Evolutionary conservation across 345 rosid genomes (phyloP), one percentile per base, ranked within the genome.

Genomic region (Iberis pinnata): DNA sequence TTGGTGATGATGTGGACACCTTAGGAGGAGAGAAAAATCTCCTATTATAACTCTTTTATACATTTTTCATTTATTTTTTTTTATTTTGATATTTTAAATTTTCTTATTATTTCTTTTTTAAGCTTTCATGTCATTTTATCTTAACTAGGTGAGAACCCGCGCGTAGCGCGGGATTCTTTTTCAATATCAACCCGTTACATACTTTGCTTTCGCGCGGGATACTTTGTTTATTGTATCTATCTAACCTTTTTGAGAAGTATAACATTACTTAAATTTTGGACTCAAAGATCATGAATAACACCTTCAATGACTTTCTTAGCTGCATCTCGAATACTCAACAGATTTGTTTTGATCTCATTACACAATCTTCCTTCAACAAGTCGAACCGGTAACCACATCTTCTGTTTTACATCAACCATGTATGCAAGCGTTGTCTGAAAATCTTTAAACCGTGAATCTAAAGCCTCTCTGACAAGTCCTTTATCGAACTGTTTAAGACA

Each of bases 311-410:
- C 53, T 69, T 71, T 84, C 56, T 59, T 68, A 1, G 93, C 93
- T 70, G 84, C 65, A 53, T 80, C 86, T 7, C 84, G 71, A 4
- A 92, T 75, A 67, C 78, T 76, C 11, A 56, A 39, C 40, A 92
- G 93, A 60, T 87, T 87, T 10, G 71, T 74, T 59, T 73, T 77
- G 14, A 92, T 81, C 79, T 83, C 89, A 13, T 43, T 81, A 58
- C 84, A 71, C 19, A 92, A 71, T 55, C 88, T 78, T 43, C 96
- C 96, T 77, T 92, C 95, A 22, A 92, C 72, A 15, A 92, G 72
- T 13, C 72, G 60, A 48, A 84, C 80, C 0, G 96, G 98, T 67
- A 92, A 65, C 95, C 96, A 83, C 36, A 74, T 38, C 68, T 92
- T 92, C 3, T 95, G 98, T 64, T 73, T 80, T 15, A 83, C 84